These are phyloP conservation scores for Pseudopyrenochaeta lycopersici DNA, from an alignment of 2,329 filamentous ascomycete species.

Conservation along the genomic window DNA sequence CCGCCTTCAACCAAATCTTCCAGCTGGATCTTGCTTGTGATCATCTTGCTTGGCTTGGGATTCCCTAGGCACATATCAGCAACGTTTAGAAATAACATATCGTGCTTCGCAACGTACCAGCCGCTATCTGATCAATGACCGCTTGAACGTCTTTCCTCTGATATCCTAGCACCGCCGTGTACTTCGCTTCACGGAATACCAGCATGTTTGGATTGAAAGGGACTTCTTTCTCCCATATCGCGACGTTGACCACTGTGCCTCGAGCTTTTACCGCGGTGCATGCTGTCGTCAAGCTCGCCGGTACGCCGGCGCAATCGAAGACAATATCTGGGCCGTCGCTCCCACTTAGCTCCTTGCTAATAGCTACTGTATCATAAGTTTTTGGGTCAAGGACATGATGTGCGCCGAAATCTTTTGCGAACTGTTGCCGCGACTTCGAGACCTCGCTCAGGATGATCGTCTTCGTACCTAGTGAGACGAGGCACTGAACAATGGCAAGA, in stretches of 20 bases:
- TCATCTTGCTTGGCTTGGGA: slow-evolving; percentile 66
- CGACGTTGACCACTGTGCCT: slow-evolving; percentile 70
- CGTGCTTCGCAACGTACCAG: slow-evolving; percentile 33
- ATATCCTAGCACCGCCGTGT: slow-evolving; percentile 61
- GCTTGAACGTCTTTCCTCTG: slow-evolving; percentile 64
- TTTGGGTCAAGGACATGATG: slow-evolving; percentile 63
- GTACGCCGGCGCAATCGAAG: slow-evolving; percentile 70
- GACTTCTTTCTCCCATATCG: slow-evolving; percentile 68
- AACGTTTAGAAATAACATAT: neutral
- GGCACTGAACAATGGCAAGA: slow-evolving; percentile 66
- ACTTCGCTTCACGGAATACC: slow-evolving; percentile 63
- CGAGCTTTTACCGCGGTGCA: slow-evolving; percentile 60
- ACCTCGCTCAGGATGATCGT: slow-evolving; percentile 68
- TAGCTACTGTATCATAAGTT: slow-evolving; percentile 59
- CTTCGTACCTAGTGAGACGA: slow-evolving; percentile 62
- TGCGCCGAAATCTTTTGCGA: slow-evolving; percentile 65
- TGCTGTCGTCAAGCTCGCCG: slow-evolving; percentile 55
- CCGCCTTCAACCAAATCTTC: slow-evolving; percentile 66
- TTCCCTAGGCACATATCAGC: slow-evolving; percentile 47
- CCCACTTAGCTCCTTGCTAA: slow-evolving; percentile 58
- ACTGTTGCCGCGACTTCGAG: slow-evolving; percentile 59
- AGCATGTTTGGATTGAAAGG: slow-evolving; percentile 64
- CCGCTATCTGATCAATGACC: slow-evolving; percentile 62
- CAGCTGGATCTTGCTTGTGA: slow-evolving; percentile 66
- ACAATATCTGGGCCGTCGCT: slow-evolving; percentile 65